phyloP scores from a whole-genome alignment of 257 asterid species.

The Jaltomata sinuosa region DNA sequence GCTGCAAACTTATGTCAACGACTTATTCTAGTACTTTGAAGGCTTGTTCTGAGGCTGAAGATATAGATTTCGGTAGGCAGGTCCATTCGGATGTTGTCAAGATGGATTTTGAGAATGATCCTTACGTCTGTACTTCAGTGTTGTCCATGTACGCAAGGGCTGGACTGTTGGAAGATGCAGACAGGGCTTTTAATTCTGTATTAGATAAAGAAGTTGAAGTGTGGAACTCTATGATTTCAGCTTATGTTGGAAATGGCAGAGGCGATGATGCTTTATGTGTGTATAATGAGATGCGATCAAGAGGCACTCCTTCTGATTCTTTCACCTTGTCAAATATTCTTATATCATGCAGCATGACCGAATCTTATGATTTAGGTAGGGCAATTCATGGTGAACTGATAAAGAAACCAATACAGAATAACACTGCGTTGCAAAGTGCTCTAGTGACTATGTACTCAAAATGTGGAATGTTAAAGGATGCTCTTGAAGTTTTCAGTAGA shows the following conservation, averaged over 20 bases:
- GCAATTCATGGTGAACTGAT: slow-evolving; percentile 52
- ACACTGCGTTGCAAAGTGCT: slow-evolving; percentile 52
- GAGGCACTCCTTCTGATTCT: slow-evolving; percentile 46
- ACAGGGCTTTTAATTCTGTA: slow-evolving; percentile 29
- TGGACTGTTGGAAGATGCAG: slow-evolving; percentile 42
- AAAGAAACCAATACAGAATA: slow-evolving; percentile 50
- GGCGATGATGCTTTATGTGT: slow-evolving; percentile 40
- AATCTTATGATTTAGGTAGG: slow-evolving; percentile 34
- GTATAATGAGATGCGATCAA: slow-evolving; percentile 36
- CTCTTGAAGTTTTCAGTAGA: slow-evolving; percentile 36
- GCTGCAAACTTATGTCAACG: slow-evolving; percentile 43
- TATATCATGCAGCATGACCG: slow-evolving; percentile 40
- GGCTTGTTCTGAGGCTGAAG: slow-evolving; percentile 57
- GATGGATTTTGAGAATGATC: slow-evolving; percentile 48
- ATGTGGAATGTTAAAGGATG: slow-evolving; percentile 36
- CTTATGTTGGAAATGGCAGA: slow-evolving; percentile 44
- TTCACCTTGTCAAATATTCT: slow-evolving; percentile 60
- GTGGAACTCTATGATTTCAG: slow-evolving; percentile 89
- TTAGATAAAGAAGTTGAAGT: slow-evolving; percentile 38
- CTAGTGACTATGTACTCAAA: slow-evolving; percentile 80
- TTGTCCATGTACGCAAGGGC: slow-evolving; percentile 61
- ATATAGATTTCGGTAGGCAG: slow-evolving; percentile 40
- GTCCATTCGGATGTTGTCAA: slow-evolving; percentile 68
- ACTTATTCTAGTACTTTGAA: slow-evolving; percentile 49
- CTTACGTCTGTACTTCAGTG: slow-evolving; percentile 64